Evolutionary conservation across 2,329 filamentous ascomycete species (phyloP), one percentile per base, ranked within the genome.

Genomic region (Xylariaceae sp.): DNA sequence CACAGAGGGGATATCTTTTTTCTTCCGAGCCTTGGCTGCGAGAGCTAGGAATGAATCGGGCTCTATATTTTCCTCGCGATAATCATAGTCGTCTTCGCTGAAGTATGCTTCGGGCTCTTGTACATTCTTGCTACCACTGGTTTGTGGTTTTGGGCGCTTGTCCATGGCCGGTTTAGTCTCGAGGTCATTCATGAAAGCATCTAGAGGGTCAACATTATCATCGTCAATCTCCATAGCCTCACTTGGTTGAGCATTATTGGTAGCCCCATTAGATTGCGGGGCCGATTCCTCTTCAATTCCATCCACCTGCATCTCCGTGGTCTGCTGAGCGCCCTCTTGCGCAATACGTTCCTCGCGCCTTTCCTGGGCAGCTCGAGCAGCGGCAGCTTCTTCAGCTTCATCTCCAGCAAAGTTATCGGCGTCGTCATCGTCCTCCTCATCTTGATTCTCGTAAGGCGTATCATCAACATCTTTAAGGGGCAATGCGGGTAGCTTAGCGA

Each of bases 121-220:
- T 44, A 79, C 72, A 64, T 83, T 83, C 59, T 80, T 81, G 46
- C 75, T 77, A 20, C 66, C 71, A 56, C 74, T 76, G 10, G 68
- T 64, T n/a, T 70, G 66, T 48, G 72, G 73, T 50, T 74, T 77
- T 37, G 62, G 48, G 7, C 67, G 51, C 48, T 61, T 67, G 3
- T 51, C 56, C 48, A 29, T 20, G 20, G 37, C 57, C n/a, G 60
- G 68, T 54, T 59, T 82, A 73, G 52, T 85, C 52, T 82, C 79
- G 16, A 86, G 79, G 58, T 83, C 85, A 50, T 87, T 89, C 95
- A 99, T 99, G 77, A 96, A 99, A n/a, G 92, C 93, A 76, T 99
- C 95, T 40, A 99, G 79, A 7, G 95, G 91, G 71, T 99, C 95
- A 37, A 95, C 76, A 29, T 90, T 85, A 52, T 91, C 87, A 53